Evolutionary conservation across 1,139 yeast species (phyloP).

Genomic region (Geotrichum carabidarum): DNA sequence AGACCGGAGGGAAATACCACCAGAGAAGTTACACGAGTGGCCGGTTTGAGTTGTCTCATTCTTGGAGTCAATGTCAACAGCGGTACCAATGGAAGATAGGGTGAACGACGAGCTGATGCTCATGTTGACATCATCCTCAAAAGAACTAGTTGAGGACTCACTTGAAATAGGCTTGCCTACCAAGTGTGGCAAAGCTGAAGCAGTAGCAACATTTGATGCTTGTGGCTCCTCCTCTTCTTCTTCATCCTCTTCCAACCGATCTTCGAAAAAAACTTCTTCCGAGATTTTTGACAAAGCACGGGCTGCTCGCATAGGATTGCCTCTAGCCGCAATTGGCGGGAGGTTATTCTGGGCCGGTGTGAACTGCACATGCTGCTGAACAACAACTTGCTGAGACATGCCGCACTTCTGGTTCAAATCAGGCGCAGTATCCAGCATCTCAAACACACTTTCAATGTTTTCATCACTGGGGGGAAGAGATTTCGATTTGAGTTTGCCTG

Average conservation of each 20-base stretch:
- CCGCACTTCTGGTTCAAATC: background rate
- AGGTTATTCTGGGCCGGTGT: background rate
- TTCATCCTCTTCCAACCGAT: background rate
- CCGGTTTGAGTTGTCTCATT: background rate
- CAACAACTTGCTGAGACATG: background rate
- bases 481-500: conserved; percentile 7
- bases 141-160: background rate
- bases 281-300: conserved; percentile 18
- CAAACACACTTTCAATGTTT: background rate
- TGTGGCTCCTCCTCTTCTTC: background rate
- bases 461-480: background rate
- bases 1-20: background rate
- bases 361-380: background rate
- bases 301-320: conserved; percentile 5
- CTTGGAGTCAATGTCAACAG: background rate
- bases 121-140: background rate
- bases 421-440: background rate
- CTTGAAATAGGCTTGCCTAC: background rate
- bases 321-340: background rate
- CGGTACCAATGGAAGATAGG: background rate
- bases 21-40: background rate
- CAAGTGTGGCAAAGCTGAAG: no score
- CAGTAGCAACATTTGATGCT: no score
- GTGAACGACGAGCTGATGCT: no score
- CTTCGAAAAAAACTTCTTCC: conserved; percentile 15